Conservation (phyloP, 1,139 yeast genomes). For the Blastobotrys apis region DNA sequence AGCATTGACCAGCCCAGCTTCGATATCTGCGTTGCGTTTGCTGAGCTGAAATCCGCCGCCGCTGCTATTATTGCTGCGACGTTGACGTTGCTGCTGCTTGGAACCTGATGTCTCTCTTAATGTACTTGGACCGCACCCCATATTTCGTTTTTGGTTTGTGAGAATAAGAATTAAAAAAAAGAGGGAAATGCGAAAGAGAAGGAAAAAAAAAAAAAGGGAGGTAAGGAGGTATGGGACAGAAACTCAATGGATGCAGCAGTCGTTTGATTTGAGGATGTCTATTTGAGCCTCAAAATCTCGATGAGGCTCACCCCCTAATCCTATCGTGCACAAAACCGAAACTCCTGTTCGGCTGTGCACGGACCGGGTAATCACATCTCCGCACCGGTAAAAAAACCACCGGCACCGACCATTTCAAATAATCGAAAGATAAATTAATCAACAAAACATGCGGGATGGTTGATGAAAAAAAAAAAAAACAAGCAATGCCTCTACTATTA, state of each 20-base stretch:
- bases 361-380: too few relatives aligned
- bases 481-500: too few relatives aligned
- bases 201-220: neutral
- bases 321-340: too few relatives aligned
- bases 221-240: too few relatives aligned
- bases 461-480: too few relatives aligned
- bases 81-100: neutral
- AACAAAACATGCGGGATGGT: too few relatives aligned
- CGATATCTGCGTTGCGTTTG: constrained; percentile 41
- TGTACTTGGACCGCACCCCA: constrained; percentile 15
- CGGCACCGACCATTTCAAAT: too few relatives aligned
- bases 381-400: too few relatives aligned
- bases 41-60: constrained; percentile 4
- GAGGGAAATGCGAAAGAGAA: neutral
- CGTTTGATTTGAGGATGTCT: neutral
- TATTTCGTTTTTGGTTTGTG: constrained; percentile 2
- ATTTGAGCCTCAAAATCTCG: constrained; percentile 5
- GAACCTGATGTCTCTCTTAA: neutral
- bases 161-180: neutral
- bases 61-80: neutral
- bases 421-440: too few relatives aligned
- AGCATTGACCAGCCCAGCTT: constrained; percentile 54
- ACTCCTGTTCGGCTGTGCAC: too few relatives aligned
- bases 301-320: neutral
- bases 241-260: neutral